Conservation (phyloP, 805 yeast genomes). For the Zygosaccharomyces gambellarensis region DNA sequence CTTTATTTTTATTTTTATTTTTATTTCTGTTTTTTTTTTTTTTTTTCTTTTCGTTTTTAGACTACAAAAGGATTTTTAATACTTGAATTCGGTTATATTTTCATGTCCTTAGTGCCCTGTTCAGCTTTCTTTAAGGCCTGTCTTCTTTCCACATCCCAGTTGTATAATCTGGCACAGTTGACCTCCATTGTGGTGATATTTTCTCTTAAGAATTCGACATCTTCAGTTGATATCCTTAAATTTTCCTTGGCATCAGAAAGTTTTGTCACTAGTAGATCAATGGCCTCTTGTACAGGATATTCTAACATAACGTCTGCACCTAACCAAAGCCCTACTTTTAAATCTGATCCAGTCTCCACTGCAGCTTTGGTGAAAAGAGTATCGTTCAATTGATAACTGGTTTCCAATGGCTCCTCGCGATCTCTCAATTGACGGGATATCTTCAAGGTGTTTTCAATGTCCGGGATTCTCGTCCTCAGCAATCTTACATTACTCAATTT, state of each 20-base stretch:
- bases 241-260: conserved; percentile 58
- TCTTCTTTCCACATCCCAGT: conserved; percentile 82
- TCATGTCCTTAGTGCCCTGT: conserved; percentile 38
- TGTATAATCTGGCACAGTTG: conserved; percentile 86
- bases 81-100: conserved; percentile 11
- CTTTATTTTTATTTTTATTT: neutral
- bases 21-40: neutral
- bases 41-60: neutral
- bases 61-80: neutral
- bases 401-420: conserved; percentile 48
- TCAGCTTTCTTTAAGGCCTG: conserved; percentile 42
- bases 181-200: conserved; percentile 98
- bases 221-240: conserved; percentile 65
- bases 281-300: conserved; percentile 86
- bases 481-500: conserved; percentile 27
- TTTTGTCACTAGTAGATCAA: conserved; percentile 58
- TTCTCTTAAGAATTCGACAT: conserved; percentile 81
- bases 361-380: conserved; percentile 83
- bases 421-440: conserved; percentile 58
- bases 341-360: conserved; percentile 48
- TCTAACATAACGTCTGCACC: conserved; percentile 98
- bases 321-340: conserved; percentile 81
- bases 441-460: conserved; percentile 77
- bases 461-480: conserved; percentile 69
- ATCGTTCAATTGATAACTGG: conserved; percentile 90